Conservation (phyloP, 2,329 filamentous ascomycete species). For the Trichoderma oligosporum region DNA sequence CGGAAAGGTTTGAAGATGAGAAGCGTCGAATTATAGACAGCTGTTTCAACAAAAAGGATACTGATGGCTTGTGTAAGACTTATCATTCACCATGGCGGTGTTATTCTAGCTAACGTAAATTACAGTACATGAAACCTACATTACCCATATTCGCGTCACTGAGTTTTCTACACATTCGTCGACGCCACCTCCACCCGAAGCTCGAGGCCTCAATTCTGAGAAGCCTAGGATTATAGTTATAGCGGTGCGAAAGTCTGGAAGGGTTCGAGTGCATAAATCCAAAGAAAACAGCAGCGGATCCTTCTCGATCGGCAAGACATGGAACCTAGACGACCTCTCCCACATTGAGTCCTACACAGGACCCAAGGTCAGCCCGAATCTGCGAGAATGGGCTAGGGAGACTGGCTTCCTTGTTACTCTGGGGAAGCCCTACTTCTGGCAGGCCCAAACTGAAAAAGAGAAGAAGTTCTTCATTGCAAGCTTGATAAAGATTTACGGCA, state of each 20-base stretch:
- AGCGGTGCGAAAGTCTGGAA: slow-evolving; percentile 84
- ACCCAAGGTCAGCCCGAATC: slow-evolving; percentile 51
- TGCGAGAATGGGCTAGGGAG: slow-evolving; percentile 74
- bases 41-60: slow-evolving; percentile 87
- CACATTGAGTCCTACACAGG: slow-evolving; percentile 78
- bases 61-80: slow-evolving; percentile 75
- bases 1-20: slow-evolving; percentile 94
- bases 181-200: slow-evolving; percentile 75
- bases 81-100: background rate
- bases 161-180: slow-evolving; percentile 85
- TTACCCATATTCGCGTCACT: slow-evolving; percentile 88
- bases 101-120: slow-evolving; percentile 19
- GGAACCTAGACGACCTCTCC: slow-evolving; percentile 87
- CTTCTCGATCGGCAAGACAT: slow-evolving; percentile 97
- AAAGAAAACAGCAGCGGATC: slow-evolving; percentile 90
- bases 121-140: slow-evolving; percentile 74
- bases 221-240: slow-evolving; percentile 91
- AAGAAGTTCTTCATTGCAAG: slow-evolving; percentile 99
- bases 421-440: slow-evolving; percentile 95
- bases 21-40: slow-evolving; percentile 91
- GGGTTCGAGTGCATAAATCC: slow-evolving; percentile 94
- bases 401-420: slow-evolving; percentile 85
- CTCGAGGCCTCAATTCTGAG: slow-evolving; percentile 66
- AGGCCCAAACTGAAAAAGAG: slow-evolving; percentile 87
- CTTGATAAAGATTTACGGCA: slow-evolving; percentile 91